phyloP scores from a whole-genome alignment of 2,329 filamentous ascomycete species.

The Colletotrichum navitas region DNA sequence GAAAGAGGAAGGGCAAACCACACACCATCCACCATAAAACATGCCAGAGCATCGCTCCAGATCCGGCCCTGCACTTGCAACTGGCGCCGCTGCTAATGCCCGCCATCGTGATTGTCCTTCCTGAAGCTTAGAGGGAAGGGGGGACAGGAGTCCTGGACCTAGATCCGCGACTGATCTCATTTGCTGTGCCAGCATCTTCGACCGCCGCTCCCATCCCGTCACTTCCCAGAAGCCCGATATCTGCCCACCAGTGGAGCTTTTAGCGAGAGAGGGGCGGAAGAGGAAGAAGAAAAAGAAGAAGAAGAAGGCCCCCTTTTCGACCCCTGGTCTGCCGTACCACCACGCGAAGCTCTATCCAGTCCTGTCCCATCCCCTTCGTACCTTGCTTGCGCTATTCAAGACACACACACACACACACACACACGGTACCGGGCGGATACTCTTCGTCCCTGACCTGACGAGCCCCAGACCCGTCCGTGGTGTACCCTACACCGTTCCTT shows the following conservation, averaged over 20 bases:
- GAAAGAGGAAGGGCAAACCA: neutral
- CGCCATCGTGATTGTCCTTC: constrained; percentile 23
- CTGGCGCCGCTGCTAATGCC: constrained; percentile 28
- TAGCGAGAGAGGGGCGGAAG: constrained; percentile 15
- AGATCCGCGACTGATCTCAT: constrained; percentile 40
- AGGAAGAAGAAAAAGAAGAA: too few relatives aligned
- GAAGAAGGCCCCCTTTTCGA: constrained; percentile 27
- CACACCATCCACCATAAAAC: neutral
- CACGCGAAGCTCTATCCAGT: constrained; percentile 33
- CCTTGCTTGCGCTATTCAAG: constrained; percentile 3
- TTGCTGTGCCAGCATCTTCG: constrained; percentile 39
- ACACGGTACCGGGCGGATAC: constrained; percentile 20
- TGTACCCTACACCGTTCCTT: constrained; percentile 16
- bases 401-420: constrained; percentile 3
- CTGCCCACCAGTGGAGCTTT: constrained; percentile 38
- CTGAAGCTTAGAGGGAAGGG: constrained; percentile 5
- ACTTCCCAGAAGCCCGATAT: constrained; percentile 30
- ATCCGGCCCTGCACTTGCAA: constrained; percentile 22
- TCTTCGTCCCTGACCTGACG: constrained; percentile 18
- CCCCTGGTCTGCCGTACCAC: constrained; percentile 39
- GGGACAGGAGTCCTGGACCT: constrained; percentile 25
- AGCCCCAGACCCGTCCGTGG: constrained; percentile 16
- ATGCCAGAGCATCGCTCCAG: constrained; percentile 26
- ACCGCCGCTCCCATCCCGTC: constrained; percentile 32
- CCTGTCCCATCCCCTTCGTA: constrained; percentile 2